phyloP scores from a whole-genome alignment of 2,329 filamentous ascomycete genomes.

The Orbilia oligospora region DNA sequence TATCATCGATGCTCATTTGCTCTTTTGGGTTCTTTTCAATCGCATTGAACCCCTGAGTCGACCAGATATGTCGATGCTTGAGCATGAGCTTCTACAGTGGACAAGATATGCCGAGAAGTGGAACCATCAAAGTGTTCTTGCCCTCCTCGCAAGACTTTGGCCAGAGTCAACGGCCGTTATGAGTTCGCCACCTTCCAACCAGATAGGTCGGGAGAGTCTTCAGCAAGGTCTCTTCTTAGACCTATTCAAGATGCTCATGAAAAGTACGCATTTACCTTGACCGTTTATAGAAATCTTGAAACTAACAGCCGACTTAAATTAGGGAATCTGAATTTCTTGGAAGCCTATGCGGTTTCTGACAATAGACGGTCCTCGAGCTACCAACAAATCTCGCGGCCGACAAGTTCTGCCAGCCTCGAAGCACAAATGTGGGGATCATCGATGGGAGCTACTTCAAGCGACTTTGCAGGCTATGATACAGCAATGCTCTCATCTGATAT shows the following conservation, averaged over 20 bases:
- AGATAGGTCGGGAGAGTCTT: constrained; percentile 47
- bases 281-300: neutral
- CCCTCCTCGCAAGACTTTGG: constrained; percentile 47
- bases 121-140: constrained; percentile 54
- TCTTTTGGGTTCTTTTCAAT: constrained; percentile 54
- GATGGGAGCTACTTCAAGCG: constrained; percentile 32
- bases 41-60: constrained; percentile 52
- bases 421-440: constrained; percentile 56
- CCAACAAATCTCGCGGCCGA: constrained; percentile 46
- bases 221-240: constrained; percentile 55
- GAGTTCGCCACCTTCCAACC: constrained; percentile 36
- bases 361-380: constrained; percentile 43
- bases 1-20: constrained; percentile 48
- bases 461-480: constrained; percentile 44
- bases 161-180: constrained; percentile 43
- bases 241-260: constrained; percentile 51
- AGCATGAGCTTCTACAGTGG: constrained; percentile 50
- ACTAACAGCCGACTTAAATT: neutral
- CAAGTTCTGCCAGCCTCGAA: constrained; percentile 46
- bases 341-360: constrained; percentile 40
- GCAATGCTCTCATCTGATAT: constrained; percentile 57
- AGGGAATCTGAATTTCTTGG: constrained; percentile 51
- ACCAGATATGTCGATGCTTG: constrained; percentile 35
- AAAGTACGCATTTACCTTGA: constrained; percentile 20
- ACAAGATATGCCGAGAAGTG: constrained; percentile 51